Percentiles rank a stretch among this genome's conserved stretches.
phyloP scores from a whole-genome alignment of 2,329 filamentous ascomycete genomes.

The Rhinocladiella mackenziei region DNA sequence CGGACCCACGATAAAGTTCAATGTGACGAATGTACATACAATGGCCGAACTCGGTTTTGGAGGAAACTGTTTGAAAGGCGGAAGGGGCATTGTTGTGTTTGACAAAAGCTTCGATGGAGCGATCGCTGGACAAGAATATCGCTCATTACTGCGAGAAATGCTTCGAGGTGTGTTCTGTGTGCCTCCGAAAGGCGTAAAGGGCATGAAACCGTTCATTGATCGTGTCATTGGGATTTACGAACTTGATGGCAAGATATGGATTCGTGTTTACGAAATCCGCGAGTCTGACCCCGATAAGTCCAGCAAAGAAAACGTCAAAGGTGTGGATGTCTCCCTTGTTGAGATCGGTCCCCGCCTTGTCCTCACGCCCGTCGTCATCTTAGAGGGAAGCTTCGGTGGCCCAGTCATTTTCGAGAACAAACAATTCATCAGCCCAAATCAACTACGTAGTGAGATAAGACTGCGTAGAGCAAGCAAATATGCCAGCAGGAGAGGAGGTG shows the following conservation, averaged over 20 bases:
- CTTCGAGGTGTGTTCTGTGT: conserved; percentile 89
- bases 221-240: conserved; percentile 90
- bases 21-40: conserved; percentile 67
- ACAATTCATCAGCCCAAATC: conserved; percentile 94
- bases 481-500: conserved; percentile 69
- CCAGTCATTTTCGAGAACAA: conserved; percentile 98
- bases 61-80: conserved; percentile 93
- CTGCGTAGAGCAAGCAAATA: conserved; percentile 72
- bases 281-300: conserved; percentile 53
- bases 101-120: conserved; percentile 80
- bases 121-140: conserved; percentile 50
- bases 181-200: conserved; percentile 72
- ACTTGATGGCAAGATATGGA: conserved; percentile 92
- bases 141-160: conserved; percentile 68
- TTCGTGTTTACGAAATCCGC: conserved; percentile 88
- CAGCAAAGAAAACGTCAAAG: conserved; percentile 28
- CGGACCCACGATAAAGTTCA: conserved; percentile 63
- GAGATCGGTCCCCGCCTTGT: conserved; percentile 95
- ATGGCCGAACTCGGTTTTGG: conserved; percentile 97
- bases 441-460: conserved; percentile 77
- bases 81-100: conserved; percentile 84
- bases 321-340: conserved; percentile 68
- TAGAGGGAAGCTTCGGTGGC: conserved; percentile 91
- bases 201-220: conserved; percentile 93
- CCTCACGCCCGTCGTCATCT: conserved; percentile 87